Conservation (phyloP, 2,329 filamentous ascomycete genomes). For the Aspergillus fructus region DNA sequence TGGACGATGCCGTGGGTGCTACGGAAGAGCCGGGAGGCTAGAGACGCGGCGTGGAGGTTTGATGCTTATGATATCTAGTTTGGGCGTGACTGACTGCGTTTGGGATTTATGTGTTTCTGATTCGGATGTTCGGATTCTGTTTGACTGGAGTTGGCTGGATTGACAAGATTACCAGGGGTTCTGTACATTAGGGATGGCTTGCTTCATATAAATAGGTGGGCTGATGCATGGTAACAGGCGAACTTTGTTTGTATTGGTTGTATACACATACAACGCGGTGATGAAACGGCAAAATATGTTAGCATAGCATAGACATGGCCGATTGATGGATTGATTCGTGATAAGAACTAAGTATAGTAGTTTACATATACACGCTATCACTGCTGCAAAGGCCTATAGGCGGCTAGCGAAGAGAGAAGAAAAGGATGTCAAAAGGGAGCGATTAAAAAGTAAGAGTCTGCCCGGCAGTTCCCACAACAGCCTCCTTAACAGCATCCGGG, state of each 20-base stretch:
- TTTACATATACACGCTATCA: neutral
- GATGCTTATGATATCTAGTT: conserved; percentile 9
- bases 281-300: neutral
- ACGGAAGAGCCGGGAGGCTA: neutral
- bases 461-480: conserved; percentile 40
- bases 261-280: neutral
- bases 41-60: conserved; percentile 9
- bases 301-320: neutral
- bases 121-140: neutral
- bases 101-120: neutral
- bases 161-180: too few relatives aligned
- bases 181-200: too few relatives aligned
- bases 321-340: neutral
- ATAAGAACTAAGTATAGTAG: neutral
- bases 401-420: neutral
- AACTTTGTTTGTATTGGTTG: neutral
- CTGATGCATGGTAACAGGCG: neutral
- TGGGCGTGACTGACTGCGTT: neutral
- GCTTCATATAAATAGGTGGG: neutral
- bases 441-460: conserved; percentile 34
- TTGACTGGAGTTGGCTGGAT: too few relatives aligned
- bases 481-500: conserved; percentile 46
- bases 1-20: conserved; percentile 12
- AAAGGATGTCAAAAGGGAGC: neutral
- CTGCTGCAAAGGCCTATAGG: neutral